Base-by-base conservation (phyloP, 345 rosid genomes). In the Brassica incana region DNA sequence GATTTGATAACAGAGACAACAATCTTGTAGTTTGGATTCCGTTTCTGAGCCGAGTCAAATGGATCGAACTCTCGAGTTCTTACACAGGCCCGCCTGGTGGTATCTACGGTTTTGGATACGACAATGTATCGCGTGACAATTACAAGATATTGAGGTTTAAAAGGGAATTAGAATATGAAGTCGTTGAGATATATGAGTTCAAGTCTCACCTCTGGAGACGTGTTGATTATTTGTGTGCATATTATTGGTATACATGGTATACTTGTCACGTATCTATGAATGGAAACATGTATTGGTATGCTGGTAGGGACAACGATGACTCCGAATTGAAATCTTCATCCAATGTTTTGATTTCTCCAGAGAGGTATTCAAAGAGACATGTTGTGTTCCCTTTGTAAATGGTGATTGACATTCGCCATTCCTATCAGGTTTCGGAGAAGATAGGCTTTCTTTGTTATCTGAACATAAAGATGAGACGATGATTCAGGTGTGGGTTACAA, bases 151-250 rank as follows among this genome's bases (percentile, higher is more conserved):
- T 58, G 63, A 18, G 29, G 63, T 5, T 45, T 12, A 2, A 10
- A 6, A 38, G 1, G 1, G 50, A 38, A 40, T 5, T 40, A 12
- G 54, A 12, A 38, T 38, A 8, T 38, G 48, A 45, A 40, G 54
- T 3, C 4, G 5, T 12, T 45, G 54, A 45, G 16, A 45, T 45
- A 45, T 45, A 45, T 45, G 54, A 45, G 54, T 45, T 45, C 15
- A 45, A 45, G 54, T 12, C 54, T 36, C 27, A 72, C 10, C 15
- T 35, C 50, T 71, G 75, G 75, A 71, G 66, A 14, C 9, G 5
- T 3, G 5, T 58, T 6, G 2, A 5, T 20, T 59, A 59, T 7
- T 72, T 1, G 33, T 20, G 4, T 35, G 35, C 14, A 2, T 40
- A 40, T 20, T 20, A 2, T 40, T 40, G 2, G 0, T 11, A 0